Percentiles rank a stretch among this genome's conserved stretches.
Conservation (phyloP, 1,284 basidiomycete genomes). For the Acaromyces ingoldii region DNA sequence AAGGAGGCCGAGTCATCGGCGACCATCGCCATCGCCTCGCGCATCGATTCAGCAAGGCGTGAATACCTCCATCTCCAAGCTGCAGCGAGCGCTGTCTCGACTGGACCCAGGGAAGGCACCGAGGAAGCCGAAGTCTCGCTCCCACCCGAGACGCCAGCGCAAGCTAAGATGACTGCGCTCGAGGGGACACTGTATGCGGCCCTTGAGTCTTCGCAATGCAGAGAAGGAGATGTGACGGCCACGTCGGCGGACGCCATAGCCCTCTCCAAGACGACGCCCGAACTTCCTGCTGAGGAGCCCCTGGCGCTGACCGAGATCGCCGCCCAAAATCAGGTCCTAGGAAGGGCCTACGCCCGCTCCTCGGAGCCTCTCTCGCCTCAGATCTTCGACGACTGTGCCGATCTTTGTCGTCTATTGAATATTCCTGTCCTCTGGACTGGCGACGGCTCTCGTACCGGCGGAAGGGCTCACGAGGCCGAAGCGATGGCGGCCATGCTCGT, state of each 20-base stretch:
- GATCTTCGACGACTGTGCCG: conserved; percentile 33
- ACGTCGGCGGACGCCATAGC: too few species aligned
- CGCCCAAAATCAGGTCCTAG: not conserved
- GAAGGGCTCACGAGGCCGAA: conserved; percentile 48
- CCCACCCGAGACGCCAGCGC: conserved; percentile 7
- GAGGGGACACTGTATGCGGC: conserved; percentile 9
- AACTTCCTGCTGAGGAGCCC: too few species aligned
- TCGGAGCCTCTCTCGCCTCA: conserved; percentile 22
- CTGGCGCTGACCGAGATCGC: not conserved
- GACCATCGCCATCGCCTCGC: not conserved
- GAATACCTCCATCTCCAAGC: not conserved
- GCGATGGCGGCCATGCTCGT: conserved; percentile 48
- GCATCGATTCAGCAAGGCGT: not conserved
- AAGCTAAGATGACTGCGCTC: conserved; percentile 5
- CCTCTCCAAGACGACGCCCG: too few species aligned
- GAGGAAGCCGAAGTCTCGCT: not conserved
- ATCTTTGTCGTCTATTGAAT: conserved; percentile 30
- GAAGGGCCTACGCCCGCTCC: conserved; percentile 28
- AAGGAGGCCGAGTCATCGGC: conserved; percentile 2
- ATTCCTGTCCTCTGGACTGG: conserved; percentile 46
- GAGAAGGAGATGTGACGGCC: too few species aligned
- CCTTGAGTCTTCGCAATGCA: too few species aligned
- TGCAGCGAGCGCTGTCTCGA: not conserved
- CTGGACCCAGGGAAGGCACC: not conserved
- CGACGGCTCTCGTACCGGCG: conserved; percentile 17